A percentile compares a stretch with the other conserved stretches of the same genome.
These are phyloP conservation scores for Helminthosporium solani DNA, from an alignment of 2,329 filamentous ascomycete species.

Conservation along the genomic window DNA sequence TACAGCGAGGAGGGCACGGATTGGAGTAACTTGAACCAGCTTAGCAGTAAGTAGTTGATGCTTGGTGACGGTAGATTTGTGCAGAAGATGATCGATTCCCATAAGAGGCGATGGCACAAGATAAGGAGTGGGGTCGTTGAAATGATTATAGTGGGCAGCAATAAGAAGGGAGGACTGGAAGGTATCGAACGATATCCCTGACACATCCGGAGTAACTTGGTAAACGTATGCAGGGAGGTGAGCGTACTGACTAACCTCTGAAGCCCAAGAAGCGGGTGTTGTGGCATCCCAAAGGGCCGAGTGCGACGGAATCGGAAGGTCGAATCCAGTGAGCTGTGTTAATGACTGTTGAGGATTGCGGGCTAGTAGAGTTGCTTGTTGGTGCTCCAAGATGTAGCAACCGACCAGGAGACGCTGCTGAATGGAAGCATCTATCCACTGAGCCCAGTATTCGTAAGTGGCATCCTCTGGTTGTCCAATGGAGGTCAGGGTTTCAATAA, in stretches of 20 bases:
- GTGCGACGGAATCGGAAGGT: conserved; percentile 43
- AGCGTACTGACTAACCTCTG: conserved; percentile 19
- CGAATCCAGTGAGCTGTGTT: conserved; percentile 21
- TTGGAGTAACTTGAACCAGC: conserved; percentile 41
- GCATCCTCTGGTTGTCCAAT: conserved; percentile 19
- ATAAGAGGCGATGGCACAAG: conserved; percentile 10
- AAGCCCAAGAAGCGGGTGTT: conserved; percentile 23
- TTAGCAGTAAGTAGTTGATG: conserved; percentile 39
- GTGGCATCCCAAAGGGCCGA: conserved; percentile 42
- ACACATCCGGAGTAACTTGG: conserved; percentile 19
- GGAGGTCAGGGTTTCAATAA: conserved; percentile 18
- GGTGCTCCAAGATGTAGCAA: conserved; percentile 47
- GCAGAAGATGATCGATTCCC: conserved; percentile 27
- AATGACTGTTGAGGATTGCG: conserved; percentile 21
- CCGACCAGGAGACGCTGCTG: conserved; percentile 43
- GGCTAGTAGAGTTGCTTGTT: conserved; percentile 38
- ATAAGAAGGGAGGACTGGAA: conserved; percentile 45
- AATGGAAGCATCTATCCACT: conserved; percentile 35
- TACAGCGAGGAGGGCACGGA: conserved; percentile 47
- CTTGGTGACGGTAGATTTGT: conserved; percentile 22
- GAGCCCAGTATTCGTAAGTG: conserved; percentile 30
- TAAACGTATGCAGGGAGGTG: conserved; percentile 26
- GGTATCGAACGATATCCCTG: conserved; percentile 17
- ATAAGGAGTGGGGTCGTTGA: conserved; percentile 17
- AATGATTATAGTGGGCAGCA: conserved; percentile 33